Base-by-base conservation (phyloP, 2,329 filamentous ascomycete genomes). In the Neonectria neomacrospora region DNA sequence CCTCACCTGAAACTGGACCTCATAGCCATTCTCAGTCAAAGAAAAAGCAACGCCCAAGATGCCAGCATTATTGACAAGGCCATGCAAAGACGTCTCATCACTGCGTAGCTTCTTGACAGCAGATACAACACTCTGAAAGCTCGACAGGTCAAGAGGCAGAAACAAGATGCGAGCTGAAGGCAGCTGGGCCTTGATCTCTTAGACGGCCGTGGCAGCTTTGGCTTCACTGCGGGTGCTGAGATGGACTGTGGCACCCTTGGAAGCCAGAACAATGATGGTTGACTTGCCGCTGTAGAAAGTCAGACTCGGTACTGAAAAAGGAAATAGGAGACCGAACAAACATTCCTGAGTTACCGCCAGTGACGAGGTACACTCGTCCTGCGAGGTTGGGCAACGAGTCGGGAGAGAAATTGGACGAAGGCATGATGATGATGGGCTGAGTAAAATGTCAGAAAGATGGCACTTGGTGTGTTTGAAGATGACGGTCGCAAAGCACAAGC, bases 271-370 rank as follows among this genome's bases (percentile, higher is more conserved):
- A 18, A 74, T 66, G 14, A 79, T 78, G 14, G 78, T 81, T 44
- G 74, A 64, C 32, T 75, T 76, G 28, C 79, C 79, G 32, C 73
- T 75, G 51, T 5, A 8, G 7, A 34, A 30, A 39, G 16, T 59
- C n/a, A 51, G 34, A 6, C 5, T 11, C 3, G 1, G 20, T 5
- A 20, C 16, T 26, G 2, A 1, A 4, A 5, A 28, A 3, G 22
- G 7, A 14, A 1, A 26, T 18, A 1, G 2, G 3, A n/a, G 3
- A 22, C 2, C 5, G n/a, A 56, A 76, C 78, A 69, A 70, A 80
- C 80, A 82, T 80, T 69, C 81, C 81, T 2, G 80, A 76, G 60
- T 82, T 82, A 0, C 80, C 80, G 42, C 80, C 81, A 14, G 81
- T 83, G 63, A 83, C 79, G 50, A 83, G 74, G 58, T 75, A 82